Base-by-base conservation (phyloP, 1,139 yeast genomes). In the Geotrichum phurueaensis region DNA sequence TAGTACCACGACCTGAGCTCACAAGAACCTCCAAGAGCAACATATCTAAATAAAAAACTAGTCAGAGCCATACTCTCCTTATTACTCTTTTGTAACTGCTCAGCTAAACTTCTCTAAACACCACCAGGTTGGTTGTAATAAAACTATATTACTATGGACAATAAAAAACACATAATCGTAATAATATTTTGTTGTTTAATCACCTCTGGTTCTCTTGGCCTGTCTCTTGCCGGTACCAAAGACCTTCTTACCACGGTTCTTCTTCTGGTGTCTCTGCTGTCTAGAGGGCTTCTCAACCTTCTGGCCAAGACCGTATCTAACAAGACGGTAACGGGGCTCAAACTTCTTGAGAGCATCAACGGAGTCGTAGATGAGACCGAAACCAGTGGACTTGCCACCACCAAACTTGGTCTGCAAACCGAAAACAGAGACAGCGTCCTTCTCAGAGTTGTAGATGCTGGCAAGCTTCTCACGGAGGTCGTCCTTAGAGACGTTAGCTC, bases 221-320 rank as follows among this genome's bases (percentile, higher is more conserved):
- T 88, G 89, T 80, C 90, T 86, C 81, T 84, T 87, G 78, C 92
- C 96, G 76, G 99, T 94, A 87, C 99, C 99, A 78, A 92, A 90
- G 87, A 89, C 81, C 89, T 94, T 94, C 91, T 87, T 87, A 77
- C 89, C 97, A 87, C 98, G 92, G 96, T 94, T 94, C 94, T 94
- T 94, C 92, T 89, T 90, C 88, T 94, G 99, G 84, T 95, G 95
- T 86, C 99, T 91, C 85, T 95, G 99, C 85, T 92, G 97, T 91
- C 98, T 91, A 75, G 97, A 90, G 75, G 97, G 84, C 86, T 90
- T 91, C 81, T 94, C 98, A 76, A 87, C 91, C 86, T 89, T 90
- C 73, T 83, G 83, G 78, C 96, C 97, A 79, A 92, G 86, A 76
- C 98, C 99, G 85, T 89, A 89, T 89, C 99, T 94, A 76, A 94